Conservation (phyloP, 2,329 filamentous ascomycete genomes). For the Diaporthe sp. region DNA sequence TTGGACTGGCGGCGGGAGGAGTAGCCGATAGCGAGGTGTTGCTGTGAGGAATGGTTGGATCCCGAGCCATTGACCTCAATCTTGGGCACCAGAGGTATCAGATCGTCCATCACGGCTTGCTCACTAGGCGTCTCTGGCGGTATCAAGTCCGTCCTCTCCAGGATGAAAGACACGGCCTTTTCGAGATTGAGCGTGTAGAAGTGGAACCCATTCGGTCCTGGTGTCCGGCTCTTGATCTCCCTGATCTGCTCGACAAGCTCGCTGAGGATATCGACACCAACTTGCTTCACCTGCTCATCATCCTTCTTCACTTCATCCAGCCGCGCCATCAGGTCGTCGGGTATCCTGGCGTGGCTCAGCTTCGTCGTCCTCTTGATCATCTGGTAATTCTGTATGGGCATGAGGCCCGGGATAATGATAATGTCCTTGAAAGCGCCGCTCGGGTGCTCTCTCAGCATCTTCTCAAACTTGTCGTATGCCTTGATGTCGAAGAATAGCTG, state of each 20-base stretch:
- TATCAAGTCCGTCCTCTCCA: constrained; percentile 88
- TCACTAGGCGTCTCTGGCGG: constrained; percentile 63
- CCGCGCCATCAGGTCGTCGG: constrained; percentile 74
- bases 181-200: constrained; percentile 98
- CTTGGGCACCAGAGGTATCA: constrained; percentile 54
- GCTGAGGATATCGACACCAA: constrained; percentile 83
- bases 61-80: constrained; percentile 62
- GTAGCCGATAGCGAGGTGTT: constrained; percentile 17
- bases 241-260: constrained; percentile 87
- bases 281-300: constrained; percentile 82
- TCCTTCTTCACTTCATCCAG: constrained; percentile 80
- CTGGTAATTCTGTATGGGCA: constrained; percentile 98
- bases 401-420: constrained; percentile 91
- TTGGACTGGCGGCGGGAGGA: constrained; percentile 75
- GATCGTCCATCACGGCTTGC: constrained; percentile 62
- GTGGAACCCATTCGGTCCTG: constrained; percentile 83
- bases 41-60: constrained; percentile 43
- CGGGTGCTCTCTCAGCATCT: constrained; percentile 78
- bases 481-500: constrained; percentile 94
- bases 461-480: constrained; percentile 85
- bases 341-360: constrained; percentile 88
- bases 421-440: constrained; percentile 88
- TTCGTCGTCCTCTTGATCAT: constrained; percentile 95
- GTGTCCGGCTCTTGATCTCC: constrained; percentile 64
- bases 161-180: constrained; percentile 92